Evolutionary conservation across 805 yeast genomes (phyloP), one percentile per base, ranked within the genome.

Genomic region (Tetrapisispora nanseiensis): DNA sequence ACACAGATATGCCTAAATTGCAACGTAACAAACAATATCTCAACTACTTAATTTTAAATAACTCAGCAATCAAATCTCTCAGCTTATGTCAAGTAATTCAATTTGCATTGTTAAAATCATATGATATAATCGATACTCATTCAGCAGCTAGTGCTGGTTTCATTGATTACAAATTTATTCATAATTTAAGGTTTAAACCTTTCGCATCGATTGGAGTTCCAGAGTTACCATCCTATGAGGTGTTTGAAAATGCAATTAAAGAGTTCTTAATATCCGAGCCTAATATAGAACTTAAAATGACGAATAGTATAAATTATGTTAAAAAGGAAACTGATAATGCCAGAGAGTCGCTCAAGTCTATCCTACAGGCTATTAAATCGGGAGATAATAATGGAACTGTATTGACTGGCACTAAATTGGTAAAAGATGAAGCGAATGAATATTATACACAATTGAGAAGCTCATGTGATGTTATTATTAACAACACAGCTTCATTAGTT

Each of bases 191-290:
- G 50, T 71, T 86, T 74, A 86, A 86, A 57, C 78, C 92, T 4
- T 85, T 82, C 65, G 74, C 81, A 19, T 74, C 86, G 0, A 81
- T 87, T 18, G 95, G 94, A 0, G 77, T 78, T 10, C 96, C 96
- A 1, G 71, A 69, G 23, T 52, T 76, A 33, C 87, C 90, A 3
- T 55, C 67, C 0, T 79, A 62, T 50, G 61, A 51, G 1, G 33
- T 49, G 2, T 57, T 62, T 40, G 29, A 37, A 46, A 19, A 39
- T 11, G 53, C 58, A 4, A 26, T 63, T 6, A 28, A 48, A 6
- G 56, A 52, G 7, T 50, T 50, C 43, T 26, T 44, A 1, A 44
- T 56, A 9, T 20, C 40, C 2, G 59, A 48, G 20, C 53, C 60
- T 2, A 38, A 42, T 39, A 46, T 57, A 20, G 19, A 45, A 2